phyloP scores from a whole-genome alignment of 441 rosid genomes.

The Arabidopsis hybrid region DNA sequence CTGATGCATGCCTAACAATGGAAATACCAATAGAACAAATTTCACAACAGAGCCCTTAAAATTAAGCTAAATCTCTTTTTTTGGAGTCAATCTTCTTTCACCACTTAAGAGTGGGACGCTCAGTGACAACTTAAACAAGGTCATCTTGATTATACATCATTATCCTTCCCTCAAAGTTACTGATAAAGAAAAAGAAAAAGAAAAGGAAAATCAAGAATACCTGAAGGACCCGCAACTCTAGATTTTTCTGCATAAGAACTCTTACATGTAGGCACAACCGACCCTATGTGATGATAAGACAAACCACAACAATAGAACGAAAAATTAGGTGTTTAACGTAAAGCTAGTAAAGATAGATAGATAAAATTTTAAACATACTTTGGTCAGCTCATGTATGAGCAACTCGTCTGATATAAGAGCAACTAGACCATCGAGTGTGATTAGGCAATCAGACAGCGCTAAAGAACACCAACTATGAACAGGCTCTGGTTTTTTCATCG shows the following conservation, averaged over 20 bases:
- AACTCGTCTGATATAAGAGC: slow-evolving; percentile 72
- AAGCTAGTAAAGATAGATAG: slow-evolving; percentile 30
- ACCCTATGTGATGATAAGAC: slow-evolving; percentile 61
- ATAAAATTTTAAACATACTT: slow-evolving; percentile 56
- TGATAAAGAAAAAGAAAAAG: not conserved
- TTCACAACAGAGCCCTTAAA: not conserved
- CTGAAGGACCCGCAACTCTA: slow-evolving; percentile 82
- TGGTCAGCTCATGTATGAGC: slow-evolving; percentile 78
- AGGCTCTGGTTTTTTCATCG: slow-evolving; percentile 83
- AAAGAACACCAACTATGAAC: slow-evolving; percentile 86
- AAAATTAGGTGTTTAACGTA: slow-evolving; percentile 25
- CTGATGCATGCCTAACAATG: slow-evolving; percentile 25
- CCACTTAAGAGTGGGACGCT: not conserved
- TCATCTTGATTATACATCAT: slow-evolving; percentile 31
- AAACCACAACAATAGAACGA: slow-evolving; percentile 29
- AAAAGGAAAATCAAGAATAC: slow-evolving; percentile 49
- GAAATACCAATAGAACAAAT: not conserved
- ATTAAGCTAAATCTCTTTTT: slow-evolving; percentile 3
- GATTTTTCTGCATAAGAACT: slow-evolving; percentile 73
- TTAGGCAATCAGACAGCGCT: slow-evolving; percentile 80
- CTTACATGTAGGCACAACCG: slow-evolving; percentile 68
- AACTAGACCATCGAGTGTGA: slow-evolving; percentile 79
- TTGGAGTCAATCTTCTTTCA: not conserved
- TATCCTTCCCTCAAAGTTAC: slow-evolving; percentile 29
- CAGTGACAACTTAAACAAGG: slow-evolving; percentile 26